Conservation (phyloP, 768 basidiomycete species). For the Kondoa subrosea region DNA sequence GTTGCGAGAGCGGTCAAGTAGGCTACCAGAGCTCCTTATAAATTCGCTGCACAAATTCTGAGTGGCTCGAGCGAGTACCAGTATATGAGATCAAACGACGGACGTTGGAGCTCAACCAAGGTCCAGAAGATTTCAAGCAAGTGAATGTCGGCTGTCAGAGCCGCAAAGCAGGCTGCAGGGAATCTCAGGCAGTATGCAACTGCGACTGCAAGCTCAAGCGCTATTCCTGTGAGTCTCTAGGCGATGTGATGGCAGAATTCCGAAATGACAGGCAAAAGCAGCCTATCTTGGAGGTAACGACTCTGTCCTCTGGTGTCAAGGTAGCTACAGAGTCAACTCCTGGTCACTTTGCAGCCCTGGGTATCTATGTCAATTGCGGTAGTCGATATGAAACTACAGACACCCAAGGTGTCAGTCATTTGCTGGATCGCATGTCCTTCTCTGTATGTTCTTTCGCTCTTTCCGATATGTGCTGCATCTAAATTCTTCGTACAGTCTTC, state of each 20-base stretch:
- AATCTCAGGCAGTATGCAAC: not conserved
- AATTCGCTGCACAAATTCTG: too few relatives aligned
- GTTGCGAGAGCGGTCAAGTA: too few relatives aligned
- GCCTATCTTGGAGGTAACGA: constrained; percentile 41
- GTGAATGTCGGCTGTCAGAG: not conserved
- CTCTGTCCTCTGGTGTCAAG: constrained; percentile 73
- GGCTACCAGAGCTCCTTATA: too few relatives aligned
- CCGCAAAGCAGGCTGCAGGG: not conserved
- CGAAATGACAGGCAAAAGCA: not conserved
- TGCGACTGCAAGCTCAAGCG: not conserved
- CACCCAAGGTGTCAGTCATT: constrained; percentile 70
- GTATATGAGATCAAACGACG: too few relatives aligned
- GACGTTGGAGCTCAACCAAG: too few relatives aligned
- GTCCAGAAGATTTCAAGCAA: too few relatives aligned
- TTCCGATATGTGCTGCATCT: not conserved
- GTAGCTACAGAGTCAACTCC: constrained; percentile 82
- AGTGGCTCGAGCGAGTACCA: too few relatives aligned
- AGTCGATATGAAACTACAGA: constrained; percentile 64
- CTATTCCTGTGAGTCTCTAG: not conserved
- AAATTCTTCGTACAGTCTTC: constrained; percentile 45
- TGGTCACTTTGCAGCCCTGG: constrained; percentile 84
- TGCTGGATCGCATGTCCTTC: constrained; percentile 88
- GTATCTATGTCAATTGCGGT: constrained; percentile 85
- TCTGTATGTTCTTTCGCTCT: constrained; percentile 43
- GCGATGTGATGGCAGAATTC: not conserved